These are phyloP conservation scores for Melanomma pulvis-pyrius DNA, from an alignment of 495 filamentous ascomycete species.

Conservation along the genomic window DNA sequence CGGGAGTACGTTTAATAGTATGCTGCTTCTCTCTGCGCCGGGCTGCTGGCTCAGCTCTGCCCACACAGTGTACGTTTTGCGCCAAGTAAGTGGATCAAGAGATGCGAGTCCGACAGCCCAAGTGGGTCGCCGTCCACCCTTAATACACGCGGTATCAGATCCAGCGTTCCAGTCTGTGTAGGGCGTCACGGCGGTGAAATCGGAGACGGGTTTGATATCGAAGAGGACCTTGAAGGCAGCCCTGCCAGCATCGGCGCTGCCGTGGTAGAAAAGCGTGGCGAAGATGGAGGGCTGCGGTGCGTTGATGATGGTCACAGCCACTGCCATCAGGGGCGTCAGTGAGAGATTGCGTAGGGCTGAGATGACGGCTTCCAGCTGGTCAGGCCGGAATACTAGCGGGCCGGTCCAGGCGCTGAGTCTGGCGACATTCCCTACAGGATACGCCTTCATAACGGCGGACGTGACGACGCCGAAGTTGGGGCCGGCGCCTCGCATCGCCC, in stretches of 20 bases:
- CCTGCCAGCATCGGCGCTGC: neutral
- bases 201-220: neutral
- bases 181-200: neutral
- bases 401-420: neutral
- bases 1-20: neutral
- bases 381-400: neutral
- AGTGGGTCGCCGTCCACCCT: neutral
- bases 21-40: neutral
- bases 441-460: neutral
- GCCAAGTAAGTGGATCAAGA: neutral
- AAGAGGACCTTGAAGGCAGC: neutral
- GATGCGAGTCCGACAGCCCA: neutral
- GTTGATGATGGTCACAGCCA: neutral
- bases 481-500: neutral
- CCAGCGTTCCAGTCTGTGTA: neutral
- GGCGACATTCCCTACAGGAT: neutral
- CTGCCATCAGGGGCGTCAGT: neutral
- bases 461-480: neutral
- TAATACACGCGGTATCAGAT: neutral
- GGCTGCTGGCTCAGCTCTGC: neutral
- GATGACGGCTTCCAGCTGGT: neutral
- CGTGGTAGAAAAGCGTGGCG: neutral
- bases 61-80: neutral
- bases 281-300: neutral
- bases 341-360: neutral